phyloP scores from a whole-genome alignment of 495 filamentous ascomycete species.

The Aspergillus heteromorphus region DNA sequence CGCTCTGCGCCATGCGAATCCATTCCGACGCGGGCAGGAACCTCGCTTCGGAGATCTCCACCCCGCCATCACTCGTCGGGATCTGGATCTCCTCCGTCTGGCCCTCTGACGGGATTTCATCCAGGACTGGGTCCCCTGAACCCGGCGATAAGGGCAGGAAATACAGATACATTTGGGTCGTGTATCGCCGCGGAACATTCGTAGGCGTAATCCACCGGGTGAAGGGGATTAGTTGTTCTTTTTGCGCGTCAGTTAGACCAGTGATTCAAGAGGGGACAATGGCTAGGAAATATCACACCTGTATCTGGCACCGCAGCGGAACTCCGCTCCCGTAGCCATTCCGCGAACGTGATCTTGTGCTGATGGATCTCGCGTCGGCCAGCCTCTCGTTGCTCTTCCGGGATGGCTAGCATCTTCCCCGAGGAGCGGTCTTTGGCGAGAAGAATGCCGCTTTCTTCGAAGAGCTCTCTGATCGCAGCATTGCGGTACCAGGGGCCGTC shows the following conservation, averaged over 20 bases:
- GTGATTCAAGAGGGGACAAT: neutral
- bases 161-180: conserved; percentile 95
- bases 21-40: conserved; percentile 67
- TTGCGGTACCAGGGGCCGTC: conserved; percentile 66
- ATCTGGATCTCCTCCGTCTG: conserved; percentile 40
- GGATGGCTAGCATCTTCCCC: conserved; percentile 50
- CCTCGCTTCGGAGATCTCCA: conserved; percentile 77
- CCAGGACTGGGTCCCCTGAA: conserved; percentile 26
- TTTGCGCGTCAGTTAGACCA: conserved; percentile 5
- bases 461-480: conserved; percentile 83
- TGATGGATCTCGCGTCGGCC: conserved; percentile 65
- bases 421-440: conserved; percentile 54
- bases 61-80: conserved; percentile 75
- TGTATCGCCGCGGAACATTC: conserved; percentile 66
- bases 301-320: conserved; percentile 59
- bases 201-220: conserved; percentile 87
- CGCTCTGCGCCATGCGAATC: conserved; percentile 53
- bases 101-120: conserved; percentile 29
- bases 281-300: conserved; percentile 37
- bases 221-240: conserved; percentile 69
- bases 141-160: conserved; percentile 67
- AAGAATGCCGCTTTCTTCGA: conserved; percentile 91
- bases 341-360: conserved; percentile 52
- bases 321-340: conserved; percentile 62
- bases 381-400: conserved; percentile 53